Evolutionary conservation across 2,329 filamentous ascomycete species (phyloP).

Genomic region (Paramyrothecium roridum): DNA sequence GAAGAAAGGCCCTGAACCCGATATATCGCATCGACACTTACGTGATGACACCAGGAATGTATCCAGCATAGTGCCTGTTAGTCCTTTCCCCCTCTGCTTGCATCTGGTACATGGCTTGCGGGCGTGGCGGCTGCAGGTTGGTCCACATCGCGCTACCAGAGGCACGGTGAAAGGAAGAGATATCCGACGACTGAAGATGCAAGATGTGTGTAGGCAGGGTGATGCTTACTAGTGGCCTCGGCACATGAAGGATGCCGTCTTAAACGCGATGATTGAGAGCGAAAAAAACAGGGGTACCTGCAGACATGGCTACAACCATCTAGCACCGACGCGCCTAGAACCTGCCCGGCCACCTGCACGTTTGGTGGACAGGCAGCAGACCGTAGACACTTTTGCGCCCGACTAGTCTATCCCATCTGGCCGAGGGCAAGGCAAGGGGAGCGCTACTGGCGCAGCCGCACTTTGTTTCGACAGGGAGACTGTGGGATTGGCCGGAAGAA

Average conservation of each 20-base stretch:
- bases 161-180: neutral
- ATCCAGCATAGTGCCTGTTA: neutral
- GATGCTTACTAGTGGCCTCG: neutral
- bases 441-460: constrained; percentile 14
- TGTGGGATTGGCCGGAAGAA: constrained; percentile 5
- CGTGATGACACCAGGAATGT: neutral
- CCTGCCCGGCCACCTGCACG: neutral
- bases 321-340: neutral
- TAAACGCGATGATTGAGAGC: neutral
- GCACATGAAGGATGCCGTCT: neutral
- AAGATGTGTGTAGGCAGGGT: neutral
- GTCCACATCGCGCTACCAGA: neutral
- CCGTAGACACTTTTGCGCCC: too few relatives aligned
- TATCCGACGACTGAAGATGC: neutral
- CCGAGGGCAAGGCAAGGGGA: constrained; percentile 12
- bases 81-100: neutral
- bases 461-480: constrained; percentile 5
- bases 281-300: neutral
- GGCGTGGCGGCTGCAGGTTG: neutral
- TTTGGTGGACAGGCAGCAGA: neutral
- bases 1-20: neutral
- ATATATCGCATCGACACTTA: neutral
- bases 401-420: too few relatives aligned
- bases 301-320: neutral
- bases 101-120: neutral